Base-by-base conservation (phyloP, 2,329 filamentous ascomycete genomes). In the Davidsoniella virescens region DNA sequence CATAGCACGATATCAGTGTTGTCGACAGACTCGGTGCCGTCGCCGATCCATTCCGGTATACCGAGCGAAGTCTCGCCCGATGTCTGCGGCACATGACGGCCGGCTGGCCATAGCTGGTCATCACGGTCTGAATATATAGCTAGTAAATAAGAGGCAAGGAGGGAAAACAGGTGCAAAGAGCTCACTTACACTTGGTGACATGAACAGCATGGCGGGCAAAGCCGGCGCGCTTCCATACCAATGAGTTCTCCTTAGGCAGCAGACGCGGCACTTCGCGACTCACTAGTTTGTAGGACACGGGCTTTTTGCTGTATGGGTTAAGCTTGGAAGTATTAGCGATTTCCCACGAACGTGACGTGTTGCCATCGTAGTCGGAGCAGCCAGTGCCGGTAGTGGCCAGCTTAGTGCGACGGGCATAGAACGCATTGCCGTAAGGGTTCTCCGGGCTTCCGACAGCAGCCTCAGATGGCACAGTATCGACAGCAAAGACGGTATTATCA, bases 341-440 rank as follows among this genome's bases (percentile, higher is more conserved):
- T 52, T 94, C 88, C 88, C 88, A 95, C 0, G 87, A 90, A 17
- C 88, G 72, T 54, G 78, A 80, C 0, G 84, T 90, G 9, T 71
- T 70, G 52, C 84, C 84, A 59, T 94, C 73, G 64, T 94, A 95
- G 62, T 94, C 83, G 10, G 83, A 84, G 62, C 73, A 76, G 0
- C 81, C 73, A 58, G 84, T 73, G 26, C 70, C 72, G 3, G 82
- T 76, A 0, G 80, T 94, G 5, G 70, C 75, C 54, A 87, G 80
- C 64, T 84, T 85, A 2, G 84, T 94, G 66, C 84, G 84, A 66
- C 85, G 81, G 3, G 84, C 84, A 58, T 82, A 88, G 64, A 94
- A 94, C 5, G 83, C 87, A 60, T 95, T 94, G 49, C 88, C 88
- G 64, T 94, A 88, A 55, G 71, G 80, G 68, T 95, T 95, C 65